Percentiles rank a stretch among this genome's conserved stretches.
phyloP scores from a whole-genome alignment of 2,329 filamentous ascomycete genomes.

The Colletotrichum sojae region DNA sequence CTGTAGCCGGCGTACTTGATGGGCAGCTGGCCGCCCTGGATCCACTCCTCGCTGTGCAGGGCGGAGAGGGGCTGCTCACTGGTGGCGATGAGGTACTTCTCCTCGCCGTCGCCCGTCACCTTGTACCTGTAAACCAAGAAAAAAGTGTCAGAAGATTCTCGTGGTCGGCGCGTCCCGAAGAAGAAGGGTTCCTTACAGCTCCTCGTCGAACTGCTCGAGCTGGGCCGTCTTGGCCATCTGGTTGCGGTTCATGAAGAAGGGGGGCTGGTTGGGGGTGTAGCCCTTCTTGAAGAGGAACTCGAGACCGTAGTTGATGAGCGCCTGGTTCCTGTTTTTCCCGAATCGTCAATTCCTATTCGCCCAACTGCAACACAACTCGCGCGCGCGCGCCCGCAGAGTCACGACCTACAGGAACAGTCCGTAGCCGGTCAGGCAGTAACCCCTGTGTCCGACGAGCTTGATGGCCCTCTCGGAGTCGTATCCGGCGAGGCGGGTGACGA shows the following conservation, averaged over 20 bases:
- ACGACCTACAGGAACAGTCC: constrained; percentile 78
- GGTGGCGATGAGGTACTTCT: constrained; percentile 85
- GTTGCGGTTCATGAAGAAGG: constrained; percentile 59
- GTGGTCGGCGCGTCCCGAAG: too few relatives aligned
- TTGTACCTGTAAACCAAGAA: constrained; percentile 73
- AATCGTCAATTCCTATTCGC: constrained; percentile 1
- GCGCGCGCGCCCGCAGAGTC: neutral
- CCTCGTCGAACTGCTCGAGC: constrained; percentile 96
- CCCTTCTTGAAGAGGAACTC: constrained; percentile 88
- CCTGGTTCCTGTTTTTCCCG: constrained; percentile 73
- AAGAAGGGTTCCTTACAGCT: too few relatives aligned
- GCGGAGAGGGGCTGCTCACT: constrained; percentile 92
- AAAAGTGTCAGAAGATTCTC: neutral
- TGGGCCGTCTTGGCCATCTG: constrained; percentile 99
- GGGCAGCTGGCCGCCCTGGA: constrained; percentile 85
- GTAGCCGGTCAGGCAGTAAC: constrained; percentile 92
- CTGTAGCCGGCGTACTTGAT: constrained; percentile 95
- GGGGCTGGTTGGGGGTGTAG: constrained; percentile 72
- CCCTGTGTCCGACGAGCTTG: constrained; percentile 94
- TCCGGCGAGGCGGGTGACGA: constrained; percentile 87
- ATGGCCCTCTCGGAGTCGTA: constrained; percentile 94
- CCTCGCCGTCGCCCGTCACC: constrained; percentile 88
- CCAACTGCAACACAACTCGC: constrained; percentile 35
- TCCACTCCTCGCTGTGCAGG: constrained; percentile 94
- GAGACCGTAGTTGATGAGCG: constrained; percentile 93